phyloP scores from a whole-genome alignment of 2,329 filamentous ascomycete genomes.

The Herpotrichia juniperi region DNA sequence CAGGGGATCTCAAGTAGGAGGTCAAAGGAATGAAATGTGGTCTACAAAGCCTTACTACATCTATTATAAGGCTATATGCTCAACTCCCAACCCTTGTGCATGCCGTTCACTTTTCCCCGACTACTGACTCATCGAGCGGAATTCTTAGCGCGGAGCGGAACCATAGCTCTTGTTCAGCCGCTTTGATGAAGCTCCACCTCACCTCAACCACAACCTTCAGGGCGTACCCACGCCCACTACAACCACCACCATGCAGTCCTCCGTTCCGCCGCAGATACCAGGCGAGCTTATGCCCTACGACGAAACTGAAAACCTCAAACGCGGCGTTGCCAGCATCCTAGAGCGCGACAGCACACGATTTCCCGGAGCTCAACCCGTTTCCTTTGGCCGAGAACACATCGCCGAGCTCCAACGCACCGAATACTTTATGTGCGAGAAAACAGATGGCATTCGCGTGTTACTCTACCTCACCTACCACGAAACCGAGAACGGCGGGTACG shows the following conservation, averaged over 20 bases:
- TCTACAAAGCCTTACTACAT: too few species aligned
- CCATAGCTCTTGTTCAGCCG: not conserved
- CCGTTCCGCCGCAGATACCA: constrained; percentile 42
- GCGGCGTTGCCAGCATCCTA: constrained; percentile 78
- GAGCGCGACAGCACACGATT: constrained; percentile 71
- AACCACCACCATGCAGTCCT: constrained; percentile 8
- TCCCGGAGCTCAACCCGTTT: constrained; percentile 92
- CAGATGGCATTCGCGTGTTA: constrained; percentile 94
- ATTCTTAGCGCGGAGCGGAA: not conserved
- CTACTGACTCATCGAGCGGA: not conserved
- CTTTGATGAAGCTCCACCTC: not conserved
- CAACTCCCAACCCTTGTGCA: too few species aligned
- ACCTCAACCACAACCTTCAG: not conserved
- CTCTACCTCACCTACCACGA: constrained; percentile 81
- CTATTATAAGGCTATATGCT: too few species aligned
- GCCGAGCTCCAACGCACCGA: constrained; percentile 81
- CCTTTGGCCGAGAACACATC: constrained; percentile 82
- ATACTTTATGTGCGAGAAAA: constrained; percentile 99
- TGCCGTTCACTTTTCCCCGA: not conserved
- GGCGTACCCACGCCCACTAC: not conserved
- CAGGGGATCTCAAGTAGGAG: too few species aligned
- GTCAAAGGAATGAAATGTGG: too few species aligned
- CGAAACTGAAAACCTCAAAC: constrained; percentile 61
- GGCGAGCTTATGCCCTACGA: constrained; percentile 31
- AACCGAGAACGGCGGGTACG: constrained; percentile 54